A percentile compares a stretch with the other conserved stretches of the same genome.
Evolutionary conservation across 2,329 filamentous ascomycete species (phyloP).

Genomic region (Fusarium austroafricanum): DNA sequence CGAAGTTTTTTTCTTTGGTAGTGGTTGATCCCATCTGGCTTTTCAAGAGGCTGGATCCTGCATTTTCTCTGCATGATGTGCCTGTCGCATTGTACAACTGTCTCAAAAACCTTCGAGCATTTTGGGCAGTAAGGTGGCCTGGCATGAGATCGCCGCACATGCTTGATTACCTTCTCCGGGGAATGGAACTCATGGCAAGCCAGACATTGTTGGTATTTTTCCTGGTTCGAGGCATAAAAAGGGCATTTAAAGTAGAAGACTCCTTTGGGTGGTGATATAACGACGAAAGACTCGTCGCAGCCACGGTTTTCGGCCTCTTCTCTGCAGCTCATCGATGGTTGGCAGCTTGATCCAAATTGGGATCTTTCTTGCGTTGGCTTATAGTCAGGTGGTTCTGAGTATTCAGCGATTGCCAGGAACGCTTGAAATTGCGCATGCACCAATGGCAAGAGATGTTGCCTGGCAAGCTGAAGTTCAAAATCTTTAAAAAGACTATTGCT

Average conservation of each 20-base stretch:
- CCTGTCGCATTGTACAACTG: not conserved
- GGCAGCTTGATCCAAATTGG: too few relatives aligned
- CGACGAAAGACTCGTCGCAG: too few relatives aligned
- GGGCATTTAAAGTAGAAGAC: not conserved
- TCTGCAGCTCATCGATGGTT: too few relatives aligned
- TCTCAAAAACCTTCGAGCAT: not conserved
- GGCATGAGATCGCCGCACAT: fast-evolving
- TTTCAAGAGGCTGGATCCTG: not conserved
- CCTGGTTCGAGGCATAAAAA: fast-evolving
- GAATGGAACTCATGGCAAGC: fast-evolving
- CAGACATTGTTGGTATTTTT: not conserved
- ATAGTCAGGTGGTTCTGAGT: fast-evolving
- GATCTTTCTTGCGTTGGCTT: too few relatives aligned
- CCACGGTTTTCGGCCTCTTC: too few relatives aligned
- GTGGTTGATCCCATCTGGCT: not conserved
- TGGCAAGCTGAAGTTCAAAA: fast-evolving
- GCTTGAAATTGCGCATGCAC: fast-evolving
- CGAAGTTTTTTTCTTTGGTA: not conserved
- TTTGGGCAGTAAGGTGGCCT: not conserved
- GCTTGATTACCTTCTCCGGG: fast-evolving
- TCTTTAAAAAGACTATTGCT: fast-evolving
- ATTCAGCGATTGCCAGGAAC: fast-evolving
- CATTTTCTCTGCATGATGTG: not conserved
- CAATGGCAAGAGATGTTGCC: not conserved
- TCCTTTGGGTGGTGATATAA: too few relatives aligned